Evolutionary conservation across 257 asterid genomes (phyloP).

Genomic region (Solanum pimpinellifolium): DNA sequence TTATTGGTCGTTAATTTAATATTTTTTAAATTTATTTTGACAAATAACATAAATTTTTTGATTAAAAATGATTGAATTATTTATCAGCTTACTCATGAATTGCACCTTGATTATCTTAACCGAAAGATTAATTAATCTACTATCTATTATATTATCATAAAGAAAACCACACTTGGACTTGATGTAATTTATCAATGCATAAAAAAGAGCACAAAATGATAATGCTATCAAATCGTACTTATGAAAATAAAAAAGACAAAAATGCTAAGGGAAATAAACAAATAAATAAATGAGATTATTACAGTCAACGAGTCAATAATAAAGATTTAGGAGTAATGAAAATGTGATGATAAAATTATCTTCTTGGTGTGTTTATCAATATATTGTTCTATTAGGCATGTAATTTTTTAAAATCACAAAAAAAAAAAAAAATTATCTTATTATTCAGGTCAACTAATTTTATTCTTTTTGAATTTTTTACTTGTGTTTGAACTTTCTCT

Average conservation of each 20-base stretch:
- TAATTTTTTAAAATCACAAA: neutral
- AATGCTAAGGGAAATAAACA: neutral
- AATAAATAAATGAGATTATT: neutral
- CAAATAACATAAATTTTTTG: accelerated
- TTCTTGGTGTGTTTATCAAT: neutral
- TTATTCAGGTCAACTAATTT: neutral
- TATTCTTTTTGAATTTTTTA: neutral
- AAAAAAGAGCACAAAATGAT: neutral
- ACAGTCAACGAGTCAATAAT: neutral
- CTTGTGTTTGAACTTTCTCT: neutral
- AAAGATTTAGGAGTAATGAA: neutral
- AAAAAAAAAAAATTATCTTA: neutral
- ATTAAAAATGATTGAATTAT: too few relatives aligned
- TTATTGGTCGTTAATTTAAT: too few relatives aligned
- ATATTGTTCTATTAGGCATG: neutral
- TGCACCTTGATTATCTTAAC: neutral
- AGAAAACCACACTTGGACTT: neutral
- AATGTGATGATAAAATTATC: too few relatives aligned
- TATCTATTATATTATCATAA: neutral
- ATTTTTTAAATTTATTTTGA: too few relatives aligned
- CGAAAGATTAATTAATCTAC: neutral
- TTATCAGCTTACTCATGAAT: neutral
- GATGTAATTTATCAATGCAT: neutral
- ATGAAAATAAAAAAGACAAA: neutral
- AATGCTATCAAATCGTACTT: neutral